These are phyloP conservation scores for Trypanosoma conorhini DNA, from an alignment of 208 protist species.

Conservation along the genomic window DNA sequence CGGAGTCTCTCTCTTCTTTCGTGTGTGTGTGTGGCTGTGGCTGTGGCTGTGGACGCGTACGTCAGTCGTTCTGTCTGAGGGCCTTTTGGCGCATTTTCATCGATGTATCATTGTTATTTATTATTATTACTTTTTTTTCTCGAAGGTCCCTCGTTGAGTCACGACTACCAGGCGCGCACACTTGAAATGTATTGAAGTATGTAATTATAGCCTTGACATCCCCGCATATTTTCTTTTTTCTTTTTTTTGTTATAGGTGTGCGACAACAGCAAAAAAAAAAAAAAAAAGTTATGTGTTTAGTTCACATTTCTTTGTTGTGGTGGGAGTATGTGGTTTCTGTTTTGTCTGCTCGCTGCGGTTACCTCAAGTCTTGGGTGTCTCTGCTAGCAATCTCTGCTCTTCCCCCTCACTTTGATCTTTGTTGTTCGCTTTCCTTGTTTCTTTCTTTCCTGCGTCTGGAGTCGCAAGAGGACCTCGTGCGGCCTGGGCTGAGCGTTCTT, in stretches of 20 bases:
- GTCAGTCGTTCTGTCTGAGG: background rate
- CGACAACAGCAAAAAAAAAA: too few relatives aligned
- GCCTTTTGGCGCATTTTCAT: background rate
- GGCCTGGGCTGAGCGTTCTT: background rate
- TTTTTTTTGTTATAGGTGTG: conserved; percentile 8
- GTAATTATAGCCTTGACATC: conserved; percentile 15
- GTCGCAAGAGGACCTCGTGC: background rate
- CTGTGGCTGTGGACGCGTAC: too few relatives aligned
- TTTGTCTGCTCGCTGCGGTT: too few relatives aligned
- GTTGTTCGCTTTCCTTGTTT: conserved; percentile 12
- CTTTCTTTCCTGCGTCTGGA: background rate
- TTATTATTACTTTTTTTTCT: background rate
- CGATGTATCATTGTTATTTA: background rate
- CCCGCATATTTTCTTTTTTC: too few relatives aligned
- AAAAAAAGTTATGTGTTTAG: too few relatives aligned
- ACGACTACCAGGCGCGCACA: background rate
- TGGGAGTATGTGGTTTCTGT: too few relatives aligned
- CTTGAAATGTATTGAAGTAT: conserved; percentile 3
- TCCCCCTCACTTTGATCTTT: conserved; percentile 13
- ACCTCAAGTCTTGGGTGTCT: background rate
- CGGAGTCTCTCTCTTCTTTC: background rate
- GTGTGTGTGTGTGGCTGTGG: background rate
- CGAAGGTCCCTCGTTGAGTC: background rate
- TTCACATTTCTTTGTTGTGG: conserved; percentile 12
- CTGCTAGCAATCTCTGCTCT: conserved; percentile 5